Evolutionary conservation across 805 yeast genomes (phyloP).

Genomic region (Candida xyloterini): DNA sequence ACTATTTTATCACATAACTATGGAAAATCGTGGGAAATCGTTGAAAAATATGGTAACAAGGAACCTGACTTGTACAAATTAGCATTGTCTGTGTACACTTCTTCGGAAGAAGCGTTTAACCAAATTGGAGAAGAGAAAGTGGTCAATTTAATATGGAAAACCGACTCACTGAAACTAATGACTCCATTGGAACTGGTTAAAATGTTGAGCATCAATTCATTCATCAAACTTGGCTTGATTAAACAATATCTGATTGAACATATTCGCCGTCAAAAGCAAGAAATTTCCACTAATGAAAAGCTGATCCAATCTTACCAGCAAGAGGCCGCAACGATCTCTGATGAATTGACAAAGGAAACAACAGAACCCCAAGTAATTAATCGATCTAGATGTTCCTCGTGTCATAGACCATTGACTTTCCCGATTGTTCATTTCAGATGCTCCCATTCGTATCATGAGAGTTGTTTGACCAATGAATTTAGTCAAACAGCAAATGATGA

Average conservation of each 20-base stretch:
- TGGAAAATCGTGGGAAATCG: slow-evolving; percentile 51
- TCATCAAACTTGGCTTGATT: slow-evolving; percentile 59
- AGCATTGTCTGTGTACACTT: slow-evolving; percentile 61
- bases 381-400: slow-evolving; percentile 61
- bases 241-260: slow-evolving; percentile 64
- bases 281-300: slow-evolving; percentile 64
- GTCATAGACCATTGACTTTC: slow-evolving; percentile 62
- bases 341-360: slow-evolving; percentile 50
- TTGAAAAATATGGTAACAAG: slow-evolving; percentile 56
- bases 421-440: slow-evolving; percentile 87
- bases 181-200: slow-evolving; percentile 78
- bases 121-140: slow-evolving; percentile 52
- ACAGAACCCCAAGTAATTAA: slow-evolving; percentile 52
- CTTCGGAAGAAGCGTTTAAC: slow-evolving; percentile 49
- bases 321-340: slow-evolving; percentile 58
- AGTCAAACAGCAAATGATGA: slow-evolving; percentile 14
- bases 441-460: slow-evolving; percentile 79
- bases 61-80: slow-evolving; percentile 65
- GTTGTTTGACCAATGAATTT: slow-evolving; percentile 45
- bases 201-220: slow-evolving; percentile 58
- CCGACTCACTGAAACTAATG: slow-evolving; percentile 51
- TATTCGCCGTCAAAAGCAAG: slow-evolving; percentile 56
- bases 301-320: slow-evolving; percentile 63
- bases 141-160: slow-evolving; percentile 47
- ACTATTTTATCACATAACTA: slow-evolving; percentile 58